These are phyloP conservation scores for Chrysopogon serrulatus DNA, from an alignment of 176 grass and related monocot genomes.

Conservation along the genomic window DNA sequence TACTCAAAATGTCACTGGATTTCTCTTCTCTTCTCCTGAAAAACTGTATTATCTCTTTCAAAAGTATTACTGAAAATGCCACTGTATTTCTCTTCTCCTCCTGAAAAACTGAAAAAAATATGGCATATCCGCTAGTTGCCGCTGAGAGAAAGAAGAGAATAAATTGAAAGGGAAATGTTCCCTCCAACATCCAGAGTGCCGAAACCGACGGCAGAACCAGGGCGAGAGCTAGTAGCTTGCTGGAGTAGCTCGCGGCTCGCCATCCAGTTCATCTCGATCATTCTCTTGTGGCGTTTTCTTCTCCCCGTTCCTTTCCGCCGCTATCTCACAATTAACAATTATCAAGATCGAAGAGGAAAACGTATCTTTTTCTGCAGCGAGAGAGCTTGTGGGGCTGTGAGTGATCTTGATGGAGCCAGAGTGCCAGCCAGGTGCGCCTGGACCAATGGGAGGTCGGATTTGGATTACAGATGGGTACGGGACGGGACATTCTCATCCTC, in stretches of 20 bases:
- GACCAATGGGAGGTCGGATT: conserved; percentile 22
- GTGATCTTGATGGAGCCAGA: not conserved
- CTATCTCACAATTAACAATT: not conserved
- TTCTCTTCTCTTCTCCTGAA: no score
- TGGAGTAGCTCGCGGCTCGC: not conserved
- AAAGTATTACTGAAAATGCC: not conserved
- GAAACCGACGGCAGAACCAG: conserved; percentile 13
- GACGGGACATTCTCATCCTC: not conserved
- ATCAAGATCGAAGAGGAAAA: not conserved
- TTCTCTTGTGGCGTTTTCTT: conserved; percentile 1
- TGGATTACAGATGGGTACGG: conserved; percentile 12
- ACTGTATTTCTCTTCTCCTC: not conserved
- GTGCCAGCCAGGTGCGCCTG: conserved; percentile 17
- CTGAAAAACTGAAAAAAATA: not conserved
- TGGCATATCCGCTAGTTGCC: not conserved
- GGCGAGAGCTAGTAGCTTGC: not conserved
- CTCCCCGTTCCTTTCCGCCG: not conserved
- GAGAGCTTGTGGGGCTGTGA: not conserved
- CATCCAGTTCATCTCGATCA: conserved; percentile 1
- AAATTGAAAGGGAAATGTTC: conserved; percentile 17
- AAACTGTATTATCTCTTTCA: no score
- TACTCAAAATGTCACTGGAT: no score
- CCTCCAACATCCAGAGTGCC: not conserved
- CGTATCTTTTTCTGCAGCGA: not conserved
- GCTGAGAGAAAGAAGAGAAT: conserved; percentile 8